Conservation (phyloP, 495 filamentous ascomycete species). For the Tuber umbilicatum region DNA sequence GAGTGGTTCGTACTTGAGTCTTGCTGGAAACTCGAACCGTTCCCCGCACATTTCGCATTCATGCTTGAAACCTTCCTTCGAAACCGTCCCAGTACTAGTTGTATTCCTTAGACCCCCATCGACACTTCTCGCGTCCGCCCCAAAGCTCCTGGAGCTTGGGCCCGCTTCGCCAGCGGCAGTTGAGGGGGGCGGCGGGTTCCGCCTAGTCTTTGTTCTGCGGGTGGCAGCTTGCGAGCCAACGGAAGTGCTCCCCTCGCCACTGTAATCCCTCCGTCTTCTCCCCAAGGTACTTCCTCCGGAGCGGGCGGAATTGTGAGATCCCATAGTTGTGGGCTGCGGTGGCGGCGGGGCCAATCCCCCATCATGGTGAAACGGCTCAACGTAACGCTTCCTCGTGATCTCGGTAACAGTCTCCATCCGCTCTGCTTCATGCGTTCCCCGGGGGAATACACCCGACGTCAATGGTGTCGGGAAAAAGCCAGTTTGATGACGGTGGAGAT, state of each 20-base stretch:
- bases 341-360: neutral
- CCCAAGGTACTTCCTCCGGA: neutral
- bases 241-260: neutral
- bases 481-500: neutral
- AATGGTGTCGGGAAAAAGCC: neutral
- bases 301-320: neutral
- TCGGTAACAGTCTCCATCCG: neutral
- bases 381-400: neutral
- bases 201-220: neutral
- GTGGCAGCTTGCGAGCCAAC: neutral
- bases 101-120: neutral
- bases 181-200: neutral
- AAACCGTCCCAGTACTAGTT: neutral
- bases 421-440: neutral
- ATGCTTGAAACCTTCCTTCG: neutral
- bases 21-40: conserved; percentile 20
- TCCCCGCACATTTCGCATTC: neutral
- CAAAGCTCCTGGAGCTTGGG: neutral
- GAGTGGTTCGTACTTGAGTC: conserved; percentile 18
- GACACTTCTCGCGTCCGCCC: neutral
- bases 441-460: neutral
- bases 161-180: neutral
- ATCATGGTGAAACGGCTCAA: neutral
- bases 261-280: neutral
- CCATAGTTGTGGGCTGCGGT: neutral